Evolutionary conservation across 306 rosid genomes (phyloP).

Genomic region (Abrus pulchellus): DNA sequence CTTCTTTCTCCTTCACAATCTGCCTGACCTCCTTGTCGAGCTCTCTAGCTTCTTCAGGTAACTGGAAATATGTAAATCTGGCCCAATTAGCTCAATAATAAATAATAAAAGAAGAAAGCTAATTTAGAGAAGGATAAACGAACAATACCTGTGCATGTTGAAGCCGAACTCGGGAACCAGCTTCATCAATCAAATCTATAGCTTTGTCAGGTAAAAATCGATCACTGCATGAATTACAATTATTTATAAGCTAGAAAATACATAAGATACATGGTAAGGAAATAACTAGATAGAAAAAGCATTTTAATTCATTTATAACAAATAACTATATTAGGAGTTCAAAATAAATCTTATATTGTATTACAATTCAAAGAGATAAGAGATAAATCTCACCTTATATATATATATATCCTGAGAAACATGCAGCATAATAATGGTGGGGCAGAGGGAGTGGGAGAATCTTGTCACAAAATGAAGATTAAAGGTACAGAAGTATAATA

Average conservation of each 20-base stretch:
- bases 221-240: conserved; percentile 69
- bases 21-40: conserved; percentile 93
- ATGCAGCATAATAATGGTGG: not conserved
- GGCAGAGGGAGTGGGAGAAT: no score
- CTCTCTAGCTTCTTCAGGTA: conserved; percentile 97
- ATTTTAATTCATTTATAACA: not conserved
- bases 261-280: not conserved
- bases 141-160: conserved; percentile 87
- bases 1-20: conserved; percentile 94
- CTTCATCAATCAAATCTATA: conserved; percentile 96
- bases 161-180: conserved; percentile 96
- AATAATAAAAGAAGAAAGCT: not conserved
- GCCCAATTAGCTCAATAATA: conserved; percentile 41
- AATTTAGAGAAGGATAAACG: conserved; percentile 1
- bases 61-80: conserved; percentile 55
- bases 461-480: conserved; percentile 1
- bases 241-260: no score
- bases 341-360: no score
- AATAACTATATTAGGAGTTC: no score
- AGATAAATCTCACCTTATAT: no score
- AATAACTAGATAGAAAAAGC: not conserved
- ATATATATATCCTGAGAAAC: no score
- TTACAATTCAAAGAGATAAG: no score
- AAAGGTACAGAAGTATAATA: conserved; percentile 1
- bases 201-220: conserved; percentile 99